Evolutionary conservation across 345 rosid genomes (phyloP).

Genomic region (Eucalyptus curtisii): DNA sequence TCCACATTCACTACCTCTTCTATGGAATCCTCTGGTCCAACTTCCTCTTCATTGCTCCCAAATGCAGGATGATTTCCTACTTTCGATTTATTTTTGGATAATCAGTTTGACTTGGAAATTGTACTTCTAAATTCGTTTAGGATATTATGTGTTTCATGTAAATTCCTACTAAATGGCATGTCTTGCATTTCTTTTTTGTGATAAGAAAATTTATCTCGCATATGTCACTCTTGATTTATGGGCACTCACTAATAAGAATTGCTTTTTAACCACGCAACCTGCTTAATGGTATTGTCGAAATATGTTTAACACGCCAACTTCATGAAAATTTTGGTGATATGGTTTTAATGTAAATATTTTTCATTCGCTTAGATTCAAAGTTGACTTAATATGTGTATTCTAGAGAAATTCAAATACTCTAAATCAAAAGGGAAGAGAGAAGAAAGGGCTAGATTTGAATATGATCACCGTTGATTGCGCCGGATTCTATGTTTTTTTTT

Average conservation of each 20-base stretch:
- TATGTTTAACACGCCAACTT: no score
- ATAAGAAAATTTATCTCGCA: no score
- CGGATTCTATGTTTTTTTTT: not conserved
- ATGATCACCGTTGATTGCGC: not conserved
- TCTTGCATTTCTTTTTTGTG: no score
- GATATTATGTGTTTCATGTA: not conserved
- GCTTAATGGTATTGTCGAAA: no score
- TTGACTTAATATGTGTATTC: not conserved
- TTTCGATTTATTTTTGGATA: not conserved
- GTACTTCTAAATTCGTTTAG: not conserved
- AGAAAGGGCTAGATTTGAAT: not conserved
- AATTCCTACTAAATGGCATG: no score
- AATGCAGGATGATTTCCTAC: not conserved
- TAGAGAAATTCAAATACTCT: not conserved
- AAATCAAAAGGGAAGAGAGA: not conserved
- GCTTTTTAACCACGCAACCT: no score
- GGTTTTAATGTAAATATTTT: no score
- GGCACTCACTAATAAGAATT: no score
- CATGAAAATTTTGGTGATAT: no score
- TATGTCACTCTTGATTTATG: no score
- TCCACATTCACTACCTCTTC: not conserved
- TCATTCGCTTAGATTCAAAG: not conserved
- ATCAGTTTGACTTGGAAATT: not conserved
- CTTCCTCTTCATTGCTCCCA: not conserved
- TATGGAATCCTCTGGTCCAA: not conserved